These are phyloP conservation scores for Picocystis salinarum DNA, from an alignment of 139 green algal genomes.

Conservation along the genomic window DNA sequence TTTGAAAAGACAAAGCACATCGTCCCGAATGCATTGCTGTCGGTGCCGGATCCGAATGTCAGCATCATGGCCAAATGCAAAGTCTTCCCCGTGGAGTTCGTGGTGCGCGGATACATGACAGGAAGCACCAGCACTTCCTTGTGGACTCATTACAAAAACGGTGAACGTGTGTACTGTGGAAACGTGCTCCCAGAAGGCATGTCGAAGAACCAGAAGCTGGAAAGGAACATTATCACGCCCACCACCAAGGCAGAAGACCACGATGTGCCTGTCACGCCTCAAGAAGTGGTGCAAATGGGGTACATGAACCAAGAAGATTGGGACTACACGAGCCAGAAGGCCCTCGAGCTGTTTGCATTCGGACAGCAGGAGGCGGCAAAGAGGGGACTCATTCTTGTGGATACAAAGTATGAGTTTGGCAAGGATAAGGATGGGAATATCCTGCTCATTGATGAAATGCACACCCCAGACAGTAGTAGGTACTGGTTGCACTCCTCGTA, in stretches of 20 bases:
- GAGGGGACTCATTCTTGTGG: slow-evolving; percentile 83
- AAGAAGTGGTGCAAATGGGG: slow-evolving; percentile 45
- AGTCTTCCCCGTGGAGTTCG: slow-evolving; percentile 96
- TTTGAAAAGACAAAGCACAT: slow-evolving; percentile 73
- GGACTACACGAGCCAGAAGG: slow-evolving; percentile 41
- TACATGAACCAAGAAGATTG: slow-evolving; percentile 71
- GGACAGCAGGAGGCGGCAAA: slow-evolving; percentile 65
- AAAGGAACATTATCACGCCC: slow-evolving; percentile 75
- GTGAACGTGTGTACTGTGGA: slow-evolving; percentile 79
- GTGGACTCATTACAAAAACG: slow-evolving; percentile 89
- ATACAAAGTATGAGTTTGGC: slow-evolving; percentile 62
- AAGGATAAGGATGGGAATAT: slow-evolving; percentile 45
- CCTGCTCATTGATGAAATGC: slow-evolving; percentile 67
- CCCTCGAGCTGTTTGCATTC: slow-evolving; percentile 71
- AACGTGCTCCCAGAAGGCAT: slow-evolving; percentile 86
- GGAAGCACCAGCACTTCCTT: slow-evolving; percentile 87
- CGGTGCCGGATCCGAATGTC: slow-evolving; percentile 77
- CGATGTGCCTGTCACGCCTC: slow-evolving; percentile 69
- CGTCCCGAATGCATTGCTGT: slow-evolving; percentile 60
- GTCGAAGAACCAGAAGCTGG: slow-evolving; percentile 76
- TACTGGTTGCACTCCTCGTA: slow-evolving; percentile 88
- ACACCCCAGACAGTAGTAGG: slow-evolving; percentile 85
- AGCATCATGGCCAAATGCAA: slow-evolving; percentile 76
- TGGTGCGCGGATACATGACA: slow-evolving; percentile 88
- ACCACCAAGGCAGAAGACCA: slow-evolving; percentile 85